Evolutionary conservation across 768 basidiomycete species (phyloP).

Genomic region (Amanita brunnescens): DNA sequence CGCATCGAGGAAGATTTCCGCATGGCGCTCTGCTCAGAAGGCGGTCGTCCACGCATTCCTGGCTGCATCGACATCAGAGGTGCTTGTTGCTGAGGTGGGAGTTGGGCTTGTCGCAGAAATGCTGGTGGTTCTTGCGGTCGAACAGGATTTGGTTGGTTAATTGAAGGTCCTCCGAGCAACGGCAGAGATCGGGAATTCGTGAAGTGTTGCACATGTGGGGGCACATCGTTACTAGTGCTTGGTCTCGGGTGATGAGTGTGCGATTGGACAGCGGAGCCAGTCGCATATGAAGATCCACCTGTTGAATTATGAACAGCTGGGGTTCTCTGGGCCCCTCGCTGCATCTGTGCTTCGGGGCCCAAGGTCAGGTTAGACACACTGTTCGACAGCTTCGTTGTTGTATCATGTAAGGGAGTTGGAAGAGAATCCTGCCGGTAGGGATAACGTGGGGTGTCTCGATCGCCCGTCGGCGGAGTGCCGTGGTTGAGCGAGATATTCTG

Average conservation of each 20-base stretch:
- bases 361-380: constrained; percentile 15
- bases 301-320: constrained; percentile 17
- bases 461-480: not conserved
- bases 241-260: not conserved
- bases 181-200: not conserved
- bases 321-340: constrained; percentile 17
- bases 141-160: not conserved
- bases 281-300: constrained; percentile 13
- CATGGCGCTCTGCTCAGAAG: constrained; percentile 37
- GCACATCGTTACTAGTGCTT: not conserved
- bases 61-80: not conserved
- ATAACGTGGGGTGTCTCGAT: not conserved
- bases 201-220: not conserved
- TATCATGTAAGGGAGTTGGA: not conserved
- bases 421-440: not conserved
- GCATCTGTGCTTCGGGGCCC: constrained; percentile 22
- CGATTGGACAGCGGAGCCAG: constrained; percentile 8
- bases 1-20: constrained; percentile 50
- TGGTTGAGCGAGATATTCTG: not conserved
- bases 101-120: not conserved
- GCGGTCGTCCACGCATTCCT: constrained; percentile 31
- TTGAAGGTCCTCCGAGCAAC: not conserved
- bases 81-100: not conserved
- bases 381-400: constrained; percentile 1
- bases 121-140: not conserved